Percentiles rank a stretch among this genome's conserved stretches.
phyloP scores from a whole-genome alignment of 1,284 basidiomycete genomes.

The Papiliotrema flavescens region DNA sequence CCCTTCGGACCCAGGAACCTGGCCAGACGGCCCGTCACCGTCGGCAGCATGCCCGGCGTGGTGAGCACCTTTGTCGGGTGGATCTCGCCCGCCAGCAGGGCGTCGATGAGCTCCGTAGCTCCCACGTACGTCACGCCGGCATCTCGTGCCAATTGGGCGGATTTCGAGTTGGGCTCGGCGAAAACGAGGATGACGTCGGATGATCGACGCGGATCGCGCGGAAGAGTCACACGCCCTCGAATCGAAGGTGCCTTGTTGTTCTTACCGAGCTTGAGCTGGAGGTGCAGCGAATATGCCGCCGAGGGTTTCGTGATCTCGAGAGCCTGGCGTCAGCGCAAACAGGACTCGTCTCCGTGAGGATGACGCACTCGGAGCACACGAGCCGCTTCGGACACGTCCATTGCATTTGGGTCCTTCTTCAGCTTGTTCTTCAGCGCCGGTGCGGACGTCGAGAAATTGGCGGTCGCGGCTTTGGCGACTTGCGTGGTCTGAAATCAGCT shows the following conservation, averaged over 20 bases:
- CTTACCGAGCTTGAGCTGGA: conserved; percentile 71
- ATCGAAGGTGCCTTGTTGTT: conserved; percentile 56
- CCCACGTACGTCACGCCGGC: conserved; percentile 85
- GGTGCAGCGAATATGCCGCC: conserved; percentile 71
- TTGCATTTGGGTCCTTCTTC: conserved; percentile 28
- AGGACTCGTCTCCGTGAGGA: no score
- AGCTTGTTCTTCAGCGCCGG: neutral
- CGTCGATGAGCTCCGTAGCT: conserved; percentile 74
- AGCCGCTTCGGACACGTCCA: conserved; percentile 37
- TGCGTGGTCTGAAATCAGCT: neutral
- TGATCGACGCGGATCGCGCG: conserved; percentile 65
- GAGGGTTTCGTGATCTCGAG: conserved; percentile 71
- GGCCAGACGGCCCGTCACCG: conserved; percentile 76
- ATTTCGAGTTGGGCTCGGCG: conserved; percentile 56
- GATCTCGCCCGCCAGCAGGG: conserved; percentile 46
- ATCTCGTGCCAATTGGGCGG: conserved; percentile 62
- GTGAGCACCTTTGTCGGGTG: conserved; percentile 56
- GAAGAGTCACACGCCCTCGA: conserved; percentile 69
- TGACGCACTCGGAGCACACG: conserved; percentile 37
- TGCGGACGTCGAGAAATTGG: neutral
- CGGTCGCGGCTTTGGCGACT: neutral
- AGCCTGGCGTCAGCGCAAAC: conserved; percentile 53
- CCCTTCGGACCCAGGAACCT: conserved; percentile 89
- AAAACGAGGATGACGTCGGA: conserved; percentile 77
- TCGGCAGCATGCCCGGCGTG: conserved; percentile 71